Percentiles rank a stretch among this genome's conserved stretches.
Conservation (phyloP, 2,329 filamentous ascomycete species). For the Hypoxylon sp. region DNA sequence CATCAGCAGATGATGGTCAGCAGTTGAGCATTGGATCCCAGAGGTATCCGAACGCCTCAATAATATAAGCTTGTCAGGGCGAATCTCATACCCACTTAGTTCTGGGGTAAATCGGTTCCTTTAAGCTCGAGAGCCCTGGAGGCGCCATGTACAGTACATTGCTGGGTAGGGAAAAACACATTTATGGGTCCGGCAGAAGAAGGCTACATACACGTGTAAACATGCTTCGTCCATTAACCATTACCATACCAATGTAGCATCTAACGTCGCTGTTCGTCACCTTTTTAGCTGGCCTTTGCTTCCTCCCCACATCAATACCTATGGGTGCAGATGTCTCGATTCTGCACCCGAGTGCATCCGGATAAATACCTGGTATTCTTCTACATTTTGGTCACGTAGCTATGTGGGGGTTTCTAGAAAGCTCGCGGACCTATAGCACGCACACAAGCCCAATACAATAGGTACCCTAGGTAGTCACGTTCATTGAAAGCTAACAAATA, state of each 20-base stretch:
- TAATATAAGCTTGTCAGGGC: constrained; percentile 9
- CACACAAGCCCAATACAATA: constrained; percentile 15
- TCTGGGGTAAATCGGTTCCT: constrained; percentile 26
- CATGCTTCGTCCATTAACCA: constrained; percentile 19
- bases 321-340: constrained; percentile 15
- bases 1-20: constrained; percentile 30
- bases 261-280: constrained; percentile 19
- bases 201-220: constrained; percentile 20
- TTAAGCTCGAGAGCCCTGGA: not conserved
- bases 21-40: constrained; percentile 20
- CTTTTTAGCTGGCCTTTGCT: constrained; percentile 8
- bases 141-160: constrained; percentile 7
- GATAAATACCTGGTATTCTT: constrained; percentile 34
- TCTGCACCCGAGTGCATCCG: constrained; percentile 37
- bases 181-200: constrained; percentile 25
- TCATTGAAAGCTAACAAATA: constrained; percentile 19
- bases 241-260: constrained; percentile 17
- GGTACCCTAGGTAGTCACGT: constrained; percentile 4
- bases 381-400: constrained; percentile 18
- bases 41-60: constrained; percentile 6
- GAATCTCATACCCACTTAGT: constrained; percentile 24
- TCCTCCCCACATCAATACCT: constrained; percentile 7
- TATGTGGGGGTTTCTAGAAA: constrained; percentile 30
- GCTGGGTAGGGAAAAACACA: constrained; percentile 6
- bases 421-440: constrained; percentile 26